A percentile compares a stretch with the other conserved stretches of the same genome.
phyloP scores from a whole-genome alignment of 129 eudicot species.

The Saposhnikovia divaricata region DNA sequence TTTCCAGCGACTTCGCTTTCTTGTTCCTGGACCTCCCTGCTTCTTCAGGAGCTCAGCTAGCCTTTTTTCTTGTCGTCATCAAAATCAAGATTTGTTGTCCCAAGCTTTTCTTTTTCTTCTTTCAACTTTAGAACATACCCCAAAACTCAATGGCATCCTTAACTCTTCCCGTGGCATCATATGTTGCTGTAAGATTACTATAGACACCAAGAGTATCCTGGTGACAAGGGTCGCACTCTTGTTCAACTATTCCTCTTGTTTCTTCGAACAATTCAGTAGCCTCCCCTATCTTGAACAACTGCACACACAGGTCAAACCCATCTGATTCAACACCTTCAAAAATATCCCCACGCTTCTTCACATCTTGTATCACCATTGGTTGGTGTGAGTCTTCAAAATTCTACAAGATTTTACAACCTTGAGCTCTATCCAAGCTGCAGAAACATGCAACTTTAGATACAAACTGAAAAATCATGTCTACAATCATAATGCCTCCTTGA shows the following conservation, averaged over 20 bases:
- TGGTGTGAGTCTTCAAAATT: not conserved
- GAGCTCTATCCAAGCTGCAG: not conserved
- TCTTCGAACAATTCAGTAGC: constrained; percentile 97
- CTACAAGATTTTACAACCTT: constrained; percentile 14
- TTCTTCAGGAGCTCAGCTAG: too few species aligned
- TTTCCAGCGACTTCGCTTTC: too few species aligned
- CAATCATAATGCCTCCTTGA: constrained; percentile 70
- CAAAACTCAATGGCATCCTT: too few species aligned
- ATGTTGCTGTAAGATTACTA: constrained; percentile 97
- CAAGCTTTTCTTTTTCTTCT: too few species aligned
- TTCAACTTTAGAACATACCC: too few species aligned
- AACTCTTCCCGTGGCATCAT: constrained; percentile 99
- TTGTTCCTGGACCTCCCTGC: too few species aligned
- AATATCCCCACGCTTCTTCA: too few species aligned
- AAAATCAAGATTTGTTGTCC: too few species aligned
- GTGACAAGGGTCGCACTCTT: constrained; percentile 91
- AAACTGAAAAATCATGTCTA: not conserved
- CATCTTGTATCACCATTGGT: too few species aligned
- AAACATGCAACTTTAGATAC: not conserved
- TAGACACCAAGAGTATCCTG: constrained; percentile 98
- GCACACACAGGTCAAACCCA: constrained; percentile 95
- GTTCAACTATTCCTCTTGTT: constrained; percentile 84
- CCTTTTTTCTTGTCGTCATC: too few species aligned
- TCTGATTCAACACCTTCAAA: constrained; percentile 83
- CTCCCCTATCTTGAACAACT: constrained; percentile 84